Base-by-base conservation (phyloP, 345 rosid species). In the Aquilaria sinensis region DNA sequence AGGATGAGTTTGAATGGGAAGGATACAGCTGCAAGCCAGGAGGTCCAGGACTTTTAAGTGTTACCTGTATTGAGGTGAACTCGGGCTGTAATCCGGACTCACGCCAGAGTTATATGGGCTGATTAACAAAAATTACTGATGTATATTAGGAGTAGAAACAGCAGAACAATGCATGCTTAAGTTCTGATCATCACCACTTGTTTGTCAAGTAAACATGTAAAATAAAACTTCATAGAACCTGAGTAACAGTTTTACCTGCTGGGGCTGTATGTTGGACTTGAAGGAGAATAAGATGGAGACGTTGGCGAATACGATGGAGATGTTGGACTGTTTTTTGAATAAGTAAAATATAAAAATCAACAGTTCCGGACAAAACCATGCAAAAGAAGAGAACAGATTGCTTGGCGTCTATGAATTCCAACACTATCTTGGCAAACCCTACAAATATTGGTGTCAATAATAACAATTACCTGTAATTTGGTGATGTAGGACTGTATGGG, bases 401-500 rank as follows among this genome's bases (percentile, higher is more conserved):
- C 23, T 23, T 23, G 23, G 0, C 6, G 30, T 30, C 15, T 6
- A 51, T 16, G 13, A 30, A n/a, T 5, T 33, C 43, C 9, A 63
- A 43, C 30, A 5, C 32, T 47, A 41, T 30, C 37, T 48, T 30
- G 13, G 56, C 43, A 10, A 12, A 9, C 43, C 43, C 43, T 37
- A 5, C 5, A 3, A 37, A 2, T 5, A 37, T 37, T 37, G 8
- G 8, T 31, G 41, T 34, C n/a, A 53, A 9, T 33, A 47, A 14
- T 12, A 31, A 5, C 16, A n/a, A 58, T 52, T 67, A 86, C 97
- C 96, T 93, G 69, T 89, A 93, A 71, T 78, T 88, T 49, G 97
- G 98, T 65, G 98, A 93, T 10, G 97, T 88, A 47, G 97, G 96
- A 72, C 97, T 90, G 77, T 94, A 90, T 4, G 99, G 97, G 72